Conservation (phyloP, 2,329 filamentous ascomycete genomes). For the Colletotrichum chrysophilum region DNA sequence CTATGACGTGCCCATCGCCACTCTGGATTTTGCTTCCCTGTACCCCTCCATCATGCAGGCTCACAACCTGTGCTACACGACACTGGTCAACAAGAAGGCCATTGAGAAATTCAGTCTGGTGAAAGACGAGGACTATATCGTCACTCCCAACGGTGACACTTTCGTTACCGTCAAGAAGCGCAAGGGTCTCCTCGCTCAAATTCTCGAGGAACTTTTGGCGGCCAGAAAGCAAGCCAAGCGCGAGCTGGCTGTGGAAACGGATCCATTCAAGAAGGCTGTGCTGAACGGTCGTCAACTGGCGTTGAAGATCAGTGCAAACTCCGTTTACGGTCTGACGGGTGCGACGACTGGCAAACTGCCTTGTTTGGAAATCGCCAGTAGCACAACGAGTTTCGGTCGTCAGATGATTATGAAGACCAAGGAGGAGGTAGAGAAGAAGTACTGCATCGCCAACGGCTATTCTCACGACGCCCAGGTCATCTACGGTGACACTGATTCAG, state of each 20-base stretch:
- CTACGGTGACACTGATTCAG: conserved; percentile 98
- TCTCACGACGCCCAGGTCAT: conserved; percentile 95
- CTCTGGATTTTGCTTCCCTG: conserved; percentile 96
- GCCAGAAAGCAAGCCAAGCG: conserved; percentile 95
- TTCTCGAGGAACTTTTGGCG: conserved; percentile 90
- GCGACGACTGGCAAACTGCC: conserved; percentile 95
- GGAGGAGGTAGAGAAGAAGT: conserved; percentile 88
- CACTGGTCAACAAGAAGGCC: conserved; percentile 78
- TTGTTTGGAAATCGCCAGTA: conserved; percentile 93
- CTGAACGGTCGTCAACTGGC: conserved; percentile 96
- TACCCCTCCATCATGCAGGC: conserved; percentile 99
- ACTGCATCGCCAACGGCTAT: conserved; percentile 94
- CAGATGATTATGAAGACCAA: conserved; percentile 99
- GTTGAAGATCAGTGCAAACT: conserved; percentile 96
- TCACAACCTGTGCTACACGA: conserved; percentile 98
- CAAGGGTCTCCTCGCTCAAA: conserved; percentile 91
- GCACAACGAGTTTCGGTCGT: conserved; percentile 94
- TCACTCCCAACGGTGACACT: conserved; percentile 92
- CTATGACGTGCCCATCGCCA: conserved; percentile 94
- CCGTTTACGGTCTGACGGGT: conserved; percentile 95
- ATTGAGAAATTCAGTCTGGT: conserved; percentile 78
- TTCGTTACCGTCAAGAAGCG: conserved; percentile 89
- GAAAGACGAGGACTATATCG: conserved; percentile 94
- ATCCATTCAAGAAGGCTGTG: conserved; percentile 97
- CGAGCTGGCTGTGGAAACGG: conserved; percentile 85